phyloP scores from a whole-genome alignment of 805 yeast genomes.

The Maudiozyma serrabonitensis region DNA sequence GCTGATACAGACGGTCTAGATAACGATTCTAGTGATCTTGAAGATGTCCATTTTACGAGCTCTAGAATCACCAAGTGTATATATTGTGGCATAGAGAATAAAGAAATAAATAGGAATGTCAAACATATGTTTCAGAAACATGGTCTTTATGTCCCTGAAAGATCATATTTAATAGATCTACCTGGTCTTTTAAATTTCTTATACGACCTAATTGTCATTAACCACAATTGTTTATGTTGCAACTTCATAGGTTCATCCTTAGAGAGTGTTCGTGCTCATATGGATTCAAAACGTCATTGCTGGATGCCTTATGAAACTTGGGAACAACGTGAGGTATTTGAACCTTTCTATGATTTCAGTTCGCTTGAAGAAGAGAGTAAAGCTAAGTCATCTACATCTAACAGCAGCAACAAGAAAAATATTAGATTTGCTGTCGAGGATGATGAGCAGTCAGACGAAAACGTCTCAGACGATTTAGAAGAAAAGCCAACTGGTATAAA shows the following conservation, averaged over 20 bases:
- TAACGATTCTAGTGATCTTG: conserved; percentile 8
- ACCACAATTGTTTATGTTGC: conserved; percentile 78
- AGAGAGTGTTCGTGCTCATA: conserved; percentile 84
- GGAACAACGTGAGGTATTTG: conserved; percentile 64
- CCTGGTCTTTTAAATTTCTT: conserved; percentile 67
- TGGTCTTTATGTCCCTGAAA: conserved; percentile 85
- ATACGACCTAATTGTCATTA: conserved; percentile 72
- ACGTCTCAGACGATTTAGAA: conserved; percentile 7
- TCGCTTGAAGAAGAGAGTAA: conserved; percentile 42
- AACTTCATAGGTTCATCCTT: conserved; percentile 72
- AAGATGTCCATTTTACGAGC: background rate
- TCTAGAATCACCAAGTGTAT: conserved; percentile 37
- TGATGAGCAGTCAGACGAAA: conserved; percentile 25
- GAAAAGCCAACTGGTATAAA: conserved; percentile 9
- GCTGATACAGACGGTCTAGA: conserved; percentile 26
- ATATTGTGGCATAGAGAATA: conserved; percentile 46
- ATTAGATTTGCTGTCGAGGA: conserved; percentile 27
- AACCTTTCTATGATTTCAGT: conserved; percentile 77
- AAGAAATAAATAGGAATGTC: conserved; percentile 48
- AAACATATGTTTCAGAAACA: conserved; percentile 71
- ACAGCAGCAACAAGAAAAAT: conserved; percentile 17
- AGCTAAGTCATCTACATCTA: conserved; percentile 6
- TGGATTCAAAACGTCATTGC: conserved; percentile 78
- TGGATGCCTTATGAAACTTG: conserved; percentile 78
- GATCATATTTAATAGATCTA: conserved; percentile 53